Percentiles rank a stretch among this genome's conserved stretches.
Evolutionary conservation across 2,329 filamentous ascomycete genomes (phyloP).

Genomic region (Leptographium radiaticola): DNA sequence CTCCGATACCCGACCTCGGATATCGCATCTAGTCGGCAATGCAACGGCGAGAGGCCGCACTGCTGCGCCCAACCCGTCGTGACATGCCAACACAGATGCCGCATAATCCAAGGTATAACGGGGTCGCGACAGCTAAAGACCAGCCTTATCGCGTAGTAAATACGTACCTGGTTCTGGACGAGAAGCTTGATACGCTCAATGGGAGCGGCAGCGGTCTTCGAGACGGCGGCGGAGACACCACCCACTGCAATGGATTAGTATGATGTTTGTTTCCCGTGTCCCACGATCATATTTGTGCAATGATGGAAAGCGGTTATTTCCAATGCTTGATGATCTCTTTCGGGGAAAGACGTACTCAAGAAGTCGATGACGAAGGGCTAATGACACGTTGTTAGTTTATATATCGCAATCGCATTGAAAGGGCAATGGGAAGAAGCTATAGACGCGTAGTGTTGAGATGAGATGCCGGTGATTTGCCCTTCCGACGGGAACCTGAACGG

Average conservation of each 20-base stretch:
- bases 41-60: too few species aligned
- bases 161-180: conserved; percentile 98
- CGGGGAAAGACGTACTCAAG: conserved; percentile 65
- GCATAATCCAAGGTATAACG: neutral
- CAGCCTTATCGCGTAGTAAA: neutral
- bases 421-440: neutral
- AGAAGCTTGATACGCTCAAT: conserved; percentile 99
- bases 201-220: conserved; percentile 98
- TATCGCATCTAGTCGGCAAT: neutral
- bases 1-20: neutral
- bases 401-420: neutral
- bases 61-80: neutral
- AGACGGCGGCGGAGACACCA: conserved; percentile 99
- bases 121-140: neutral
- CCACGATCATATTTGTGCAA: too few species aligned
- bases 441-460: neutral
- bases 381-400: neutral
- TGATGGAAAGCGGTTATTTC: neutral
- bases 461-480: neutral
- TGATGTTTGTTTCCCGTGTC: too few species aligned
- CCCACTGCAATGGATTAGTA: conserved; percentile 55
- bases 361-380: conserved; percentile 96
- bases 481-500: neutral
- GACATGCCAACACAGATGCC: neutral
- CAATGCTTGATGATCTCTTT: neutral